Base-by-base conservation (phyloP, 2,329 filamentous ascomycete species). In the Scopulariopsis brevicaulis region DNA sequence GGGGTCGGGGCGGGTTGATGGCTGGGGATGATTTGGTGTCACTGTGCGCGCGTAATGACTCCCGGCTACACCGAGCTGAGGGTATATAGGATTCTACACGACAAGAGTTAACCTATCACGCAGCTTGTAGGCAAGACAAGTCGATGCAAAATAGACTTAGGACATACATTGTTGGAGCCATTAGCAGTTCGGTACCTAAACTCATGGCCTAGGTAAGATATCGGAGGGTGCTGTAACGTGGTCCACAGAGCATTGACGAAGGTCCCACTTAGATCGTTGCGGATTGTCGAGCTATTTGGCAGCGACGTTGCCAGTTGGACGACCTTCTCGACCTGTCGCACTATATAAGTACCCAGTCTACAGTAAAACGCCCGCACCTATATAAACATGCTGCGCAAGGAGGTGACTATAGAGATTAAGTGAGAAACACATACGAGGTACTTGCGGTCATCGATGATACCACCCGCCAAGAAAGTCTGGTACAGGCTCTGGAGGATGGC, bases 1-100 rank as follows among this genome's bases (percentile, higher is more conserved):
- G 1, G 68, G 64, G 20, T 69, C 68, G 1, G 68, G 68, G 1
- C 68, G 58, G 46, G 65, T 64, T 1, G 65, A 64, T 1, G 62
- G 55, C 5, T 66, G 63, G 7, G 62, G 60, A 1, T 64, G 62
- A 37, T 62, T 62, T 2, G 66, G 64, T 0, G 65, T 62, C 0
- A 68, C 68, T 0, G 66, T 70, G 48, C 64, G 65, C 24, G 68
- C 65, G 25, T 70, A 70, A 4, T 62, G 62, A 2, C 63, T 64
- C 35, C 66, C 67, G 1, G 67, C 67, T 32, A 65, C 63, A 1
- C 68, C 68, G n/a, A 69, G 63, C 4, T 64, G 60, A 8, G 68
- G 68, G n/a, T 62, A 28, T 7, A 63, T 53, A 14, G 63, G 62
- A 22, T 64, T 70, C 43, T 70, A 68, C 46, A 64, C 62, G n/a